Base-by-base conservation (phyloP, 345 rosid genomes). In the Passiflora organensis region DNA sequence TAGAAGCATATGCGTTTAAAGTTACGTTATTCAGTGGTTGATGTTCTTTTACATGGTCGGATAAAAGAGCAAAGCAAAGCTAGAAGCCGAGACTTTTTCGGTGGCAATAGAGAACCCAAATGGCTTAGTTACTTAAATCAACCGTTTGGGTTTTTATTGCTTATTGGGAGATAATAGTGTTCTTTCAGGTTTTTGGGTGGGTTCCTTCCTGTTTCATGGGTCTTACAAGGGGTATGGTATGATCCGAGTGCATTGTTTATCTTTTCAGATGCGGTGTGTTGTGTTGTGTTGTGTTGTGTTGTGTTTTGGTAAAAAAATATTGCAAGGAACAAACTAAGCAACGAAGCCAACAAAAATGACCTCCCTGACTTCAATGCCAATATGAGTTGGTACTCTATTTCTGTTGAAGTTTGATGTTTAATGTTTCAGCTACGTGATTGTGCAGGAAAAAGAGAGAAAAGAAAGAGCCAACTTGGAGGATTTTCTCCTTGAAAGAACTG, bases 401-500 rank as follows among this genome's bases (percentile, higher is more conserved):
- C 13, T 16, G 48, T 14, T 19, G 10, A 52, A 13, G 50, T 67
- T 60, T 72, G 51, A 42, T 53, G 13, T n/a, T n/a, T n/a, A n/a
- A n/a, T n/a, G n/a, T n/a, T 41, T 62, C 4, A 41, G 32, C 6
- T 55, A 11, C 17, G 28, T 37, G 43, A 46, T 64, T 63, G 20
- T 48, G 42, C 78, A 89, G 96, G 69, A 80, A 72, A 51, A 76
- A 74, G 58, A 63, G 72, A 59, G 73, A 70, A 48, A 86, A 83
- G 77, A 78, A 79, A 56, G 82, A 80, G 70, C 68, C 78, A 14
- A 67, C 82, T 17, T 86, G 99, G 97, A 79, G 95, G 66, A 67
- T 82, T 38, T 93, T 89, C 59, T 86, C 97, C 44, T 71, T 93
- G 32, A 93, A 86, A 73, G 96, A 93, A 49, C 68, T 93, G 51